A percentile compares a stretch with the other conserved stretches of the same genome.
phyloP scores from a whole-genome alignment of 768 basidiomycete genomes.

The Mycena pura region DNA sequence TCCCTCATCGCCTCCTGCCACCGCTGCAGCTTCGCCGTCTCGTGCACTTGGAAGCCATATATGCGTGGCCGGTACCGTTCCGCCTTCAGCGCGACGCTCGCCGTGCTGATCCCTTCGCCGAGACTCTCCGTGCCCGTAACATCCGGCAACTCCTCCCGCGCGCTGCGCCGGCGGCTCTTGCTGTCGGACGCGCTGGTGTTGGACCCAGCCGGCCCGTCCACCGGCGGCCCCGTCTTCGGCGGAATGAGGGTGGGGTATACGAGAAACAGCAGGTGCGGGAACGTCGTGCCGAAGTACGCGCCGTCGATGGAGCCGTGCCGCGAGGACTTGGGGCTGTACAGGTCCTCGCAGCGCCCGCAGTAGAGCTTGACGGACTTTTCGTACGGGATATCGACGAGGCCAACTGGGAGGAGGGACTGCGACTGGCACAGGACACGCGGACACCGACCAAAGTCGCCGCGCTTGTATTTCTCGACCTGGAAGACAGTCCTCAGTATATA shows the following conservation, averaged over 20 bases:
- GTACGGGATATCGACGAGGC: conserved; percentile 96
- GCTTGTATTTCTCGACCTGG: conserved; percentile 96
- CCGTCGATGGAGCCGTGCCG: conserved; percentile 98
- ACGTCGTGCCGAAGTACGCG: conserved; percentile 98
- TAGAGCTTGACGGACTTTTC: conserved; percentile 99
- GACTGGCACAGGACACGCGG: conserved; percentile 95
- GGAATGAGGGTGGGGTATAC: conserved; percentile 95
- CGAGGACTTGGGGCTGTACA: conserved; percentile 97
- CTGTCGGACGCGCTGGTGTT: conserved; percentile 42
- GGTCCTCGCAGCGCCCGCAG: conserved; percentile 97
- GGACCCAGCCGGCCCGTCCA: conserved; percentile 22
- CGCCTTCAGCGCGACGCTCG: conserved; percentile 84
- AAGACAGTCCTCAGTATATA: neutral
- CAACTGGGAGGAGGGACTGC: conserved; percentile 95
- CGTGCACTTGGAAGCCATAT: conserved; percentile 96
- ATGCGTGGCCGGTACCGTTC: conserved; percentile 93
- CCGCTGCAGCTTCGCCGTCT: conserved; percentile 89
- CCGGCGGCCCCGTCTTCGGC: conserved; percentile 65
- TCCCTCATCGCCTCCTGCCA: conserved; percentile 97
- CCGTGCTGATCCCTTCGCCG: conserved; percentile 77
- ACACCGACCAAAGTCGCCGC: conserved; percentile 97
- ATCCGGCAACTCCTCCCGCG: conserved; percentile 59
- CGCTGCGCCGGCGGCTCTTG: conserved; percentile 32
- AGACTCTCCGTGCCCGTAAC: conserved; percentile 60
- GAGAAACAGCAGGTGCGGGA: conserved; percentile 96